Percentiles rank a stretch among this genome's conserved stretches.
phyloP scores from a whole-genome alignment of 148 eudicot genomes.

The Heliamphora exappendiculata region DNA sequence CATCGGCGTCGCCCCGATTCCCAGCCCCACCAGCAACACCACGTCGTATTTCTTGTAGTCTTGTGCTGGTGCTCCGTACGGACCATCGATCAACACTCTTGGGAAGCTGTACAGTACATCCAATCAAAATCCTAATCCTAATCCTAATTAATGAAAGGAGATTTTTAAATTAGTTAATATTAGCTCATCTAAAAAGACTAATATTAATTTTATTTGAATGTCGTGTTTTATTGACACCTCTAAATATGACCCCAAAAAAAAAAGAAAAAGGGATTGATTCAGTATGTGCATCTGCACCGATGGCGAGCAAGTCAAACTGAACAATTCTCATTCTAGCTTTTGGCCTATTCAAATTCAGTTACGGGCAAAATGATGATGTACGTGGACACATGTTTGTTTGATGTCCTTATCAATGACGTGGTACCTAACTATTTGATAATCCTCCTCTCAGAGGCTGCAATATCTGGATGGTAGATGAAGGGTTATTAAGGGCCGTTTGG shows the following conservation, averaged over 20 bases:
- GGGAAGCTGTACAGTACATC: slow-evolving; percentile 35
- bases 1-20: slow-evolving; percentile 56
- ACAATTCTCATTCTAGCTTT: background rate
- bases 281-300: no score
- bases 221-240: no score
- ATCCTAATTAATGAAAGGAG: no score
- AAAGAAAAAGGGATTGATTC: no score
- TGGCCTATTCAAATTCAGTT: background rate
- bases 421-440: background rate
- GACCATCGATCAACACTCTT: slow-evolving; percentile 44
- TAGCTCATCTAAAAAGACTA: no score
- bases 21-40: slow-evolving; percentile 40
- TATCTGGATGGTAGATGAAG: background rate
- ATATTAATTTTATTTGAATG: no score
- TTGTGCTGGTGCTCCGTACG: slow-evolving; percentile 55
- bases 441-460: no score
- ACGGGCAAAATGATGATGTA: background rate
- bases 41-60: slow-evolving; percentile 52
- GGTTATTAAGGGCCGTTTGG: background rate
- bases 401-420: slow-evolving; percentile 6
- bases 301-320: no score
- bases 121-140: no score
- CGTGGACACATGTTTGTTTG: slow-evolving; percentile 3
- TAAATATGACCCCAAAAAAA: no score
- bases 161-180: no score